Base-by-base conservation (phyloP, 768 basidiomycete species). In the Kwoniella bestiolae region DNA sequence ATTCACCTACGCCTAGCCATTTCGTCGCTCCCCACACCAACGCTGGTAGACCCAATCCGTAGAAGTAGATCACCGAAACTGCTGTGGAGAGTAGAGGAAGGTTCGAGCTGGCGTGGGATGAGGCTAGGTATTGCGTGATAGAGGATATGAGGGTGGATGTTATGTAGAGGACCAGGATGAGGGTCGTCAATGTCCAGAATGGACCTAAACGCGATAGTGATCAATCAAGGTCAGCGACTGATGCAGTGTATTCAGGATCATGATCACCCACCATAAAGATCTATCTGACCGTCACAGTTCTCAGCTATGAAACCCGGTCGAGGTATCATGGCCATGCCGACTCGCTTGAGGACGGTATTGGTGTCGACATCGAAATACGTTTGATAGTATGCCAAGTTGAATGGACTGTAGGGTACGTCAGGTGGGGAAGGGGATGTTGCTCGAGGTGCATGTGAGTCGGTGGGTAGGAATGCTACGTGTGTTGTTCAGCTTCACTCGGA, bases 101-200 rank as follows among this genome's bases (percentile, higher is more conserved):
- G 80, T 97, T 87, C 12, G 74, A 68, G 9, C 46, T 56, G 5
- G 66, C 46, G 32, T 71, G 66, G 1, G 78, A 61, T 12, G 70
- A 62, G 29, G 91, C 90, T 44, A 97, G 86, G 82, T 93, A 97
- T n/a, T 87, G 86, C 2, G 90, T 84, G 70, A 98, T 89, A 51
- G 92, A 92, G 16, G 91, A 88, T 7, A 90, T 91, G 41, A 98
- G 88, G 34, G 91, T 93, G 1, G 95, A 96, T 26, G 91, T 94
- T 63, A 96, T 87, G 84, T 94, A 97, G 65, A 97, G 87, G 0
- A 89, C 85, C 77, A 98, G 92, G 47, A 96, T 90, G 67, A 99
- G 87, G 0, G 95, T 98, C 1, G 94, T 95, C 38, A 96, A 86
- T 0, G 94, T 92, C 95, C 95, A 99, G 84, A 99, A 97, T 1